A percentile compares a stretch with the other conserved stretches of the same genome.
Evolutionary conservation across 2,329 filamentous ascomycete species (phyloP).

Genomic region (Botrytis porri): DNA sequence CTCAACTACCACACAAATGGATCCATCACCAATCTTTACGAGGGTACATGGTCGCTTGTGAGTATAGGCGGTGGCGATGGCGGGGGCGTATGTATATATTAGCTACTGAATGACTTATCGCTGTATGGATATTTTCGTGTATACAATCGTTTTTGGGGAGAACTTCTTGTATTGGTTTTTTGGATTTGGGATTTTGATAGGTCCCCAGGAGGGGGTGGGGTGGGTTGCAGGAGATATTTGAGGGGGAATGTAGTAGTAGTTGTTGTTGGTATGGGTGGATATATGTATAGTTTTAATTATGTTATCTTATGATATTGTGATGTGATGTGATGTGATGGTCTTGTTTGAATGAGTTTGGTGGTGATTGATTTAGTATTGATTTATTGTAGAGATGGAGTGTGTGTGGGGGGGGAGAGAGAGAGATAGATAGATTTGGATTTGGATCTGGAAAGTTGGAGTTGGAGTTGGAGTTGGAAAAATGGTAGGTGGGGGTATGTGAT

Average conservation of each 20-base stretch:
- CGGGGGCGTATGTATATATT: neutral
- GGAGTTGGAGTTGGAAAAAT: no score
- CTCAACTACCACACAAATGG: neutral
- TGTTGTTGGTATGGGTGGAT: neutral
- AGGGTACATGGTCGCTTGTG: neutral
- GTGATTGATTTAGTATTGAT: neutral
- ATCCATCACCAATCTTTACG: neutral
- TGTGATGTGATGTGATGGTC: neutral
- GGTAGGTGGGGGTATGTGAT: no score
- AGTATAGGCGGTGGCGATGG: neutral
- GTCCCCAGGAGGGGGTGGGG: neutral
- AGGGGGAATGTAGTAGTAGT: neutral
- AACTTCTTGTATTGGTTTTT: neutral
- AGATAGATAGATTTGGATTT: no score
- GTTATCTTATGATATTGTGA: neutral
- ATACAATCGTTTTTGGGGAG: neutral
- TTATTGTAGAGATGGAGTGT: no score
- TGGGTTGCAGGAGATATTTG: neutral
- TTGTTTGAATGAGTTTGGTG: neutral
- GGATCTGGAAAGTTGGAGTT: no score
- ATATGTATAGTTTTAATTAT: neutral
- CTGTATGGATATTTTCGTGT: neutral
- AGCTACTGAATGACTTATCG: neutral
- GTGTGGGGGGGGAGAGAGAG: no score
- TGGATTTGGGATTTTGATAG: neutral